Evolutionary conservation across 129 eudicot species (phyloP), one percentile per base, ranked within the genome.

Genomic region (Helianthus tuberosus): DNA sequence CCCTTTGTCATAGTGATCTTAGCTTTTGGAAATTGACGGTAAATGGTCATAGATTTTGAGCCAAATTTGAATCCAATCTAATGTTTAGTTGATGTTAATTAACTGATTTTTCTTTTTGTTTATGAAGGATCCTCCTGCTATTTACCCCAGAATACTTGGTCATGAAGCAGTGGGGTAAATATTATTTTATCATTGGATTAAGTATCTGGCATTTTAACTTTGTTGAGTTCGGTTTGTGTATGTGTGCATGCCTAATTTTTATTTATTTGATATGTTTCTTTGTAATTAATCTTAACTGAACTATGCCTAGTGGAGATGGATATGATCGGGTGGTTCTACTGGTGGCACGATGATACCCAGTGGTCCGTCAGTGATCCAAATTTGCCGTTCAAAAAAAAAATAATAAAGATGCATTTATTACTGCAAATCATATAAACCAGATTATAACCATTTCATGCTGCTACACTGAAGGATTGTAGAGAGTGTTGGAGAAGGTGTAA

Each of bases 161-260:
- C 98, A 94, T 75, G 98, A 94, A 80, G 89, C 97, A 51, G 62
- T 86, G 72, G 98, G 98, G 98, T 94, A 93, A 67, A 41, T 41
- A n/a, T 16, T 25, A 25, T 2, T 25, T 25, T 25, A 25, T 25
- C 29, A 25, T n/a, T n/a, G n/a, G n/a, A n/a, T n/a, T n/a, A n/a
- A n/a, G n/a, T n/a, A n/a, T n/a, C n/a, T n/a, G n/a, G n/a, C n/a
- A n/a, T n/a, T n/a, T n/a, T n/a, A n/a, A n/a, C n/a, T n/a, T n/a
- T n/a, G n/a, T n/a, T n/a, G n/a, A n/a, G n/a, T n/a, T n/a, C n/a
- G n/a, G n/a, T n/a, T n/a, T n/a, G n/a, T n/a, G n/a, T n/a, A n/a
- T n/a, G n/a, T n/a, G n/a, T n/a, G n/a, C n/a, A n/a, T n/a, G n/a
- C n/a, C n/a, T n/a, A n/a, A n/a, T n/a, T n/a, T n/a, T n/a, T n/a